These are phyloP conservation scores for Hymenoscyphus occultus DNA, from an alignment of 2,329 filamentous ascomycete species.

Conservation along the genomic window DNA sequence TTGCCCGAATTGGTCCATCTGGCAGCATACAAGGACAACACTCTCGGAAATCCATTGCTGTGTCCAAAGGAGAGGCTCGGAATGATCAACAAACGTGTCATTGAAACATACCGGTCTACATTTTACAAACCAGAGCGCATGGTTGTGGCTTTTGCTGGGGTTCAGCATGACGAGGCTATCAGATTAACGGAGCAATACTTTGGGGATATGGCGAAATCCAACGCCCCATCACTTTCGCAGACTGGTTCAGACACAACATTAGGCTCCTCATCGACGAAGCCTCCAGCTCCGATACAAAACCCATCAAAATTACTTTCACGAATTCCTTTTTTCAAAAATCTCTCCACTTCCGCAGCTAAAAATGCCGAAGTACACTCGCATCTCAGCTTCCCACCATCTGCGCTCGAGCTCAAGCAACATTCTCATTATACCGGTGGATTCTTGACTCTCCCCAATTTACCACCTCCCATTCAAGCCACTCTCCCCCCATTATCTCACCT, in stretches of 20 bases:
- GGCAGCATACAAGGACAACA: constrained; percentile 94
- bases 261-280: constrained; percentile 43
- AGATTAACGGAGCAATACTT: constrained; percentile 80
- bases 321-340: constrained; percentile 85
- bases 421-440: constrained; percentile 93
- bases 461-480: constrained; percentile 72
- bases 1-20: constrained; percentile 93
- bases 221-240: constrained; percentile 49
- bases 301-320: constrained; percentile 70
- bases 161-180: constrained; percentile 78
- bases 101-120: constrained; percentile 73
- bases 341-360: constrained; percentile 70
- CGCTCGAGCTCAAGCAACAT: constrained; percentile 57
- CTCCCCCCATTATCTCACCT: constrained; percentile 85
- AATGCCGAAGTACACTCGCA: constrained; percentile 55
- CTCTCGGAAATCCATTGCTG: constrained; percentile 85
- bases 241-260: constrained; percentile 53
- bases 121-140: constrained; percentile 91
- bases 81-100: constrained; percentile 68
- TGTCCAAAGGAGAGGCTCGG: constrained; percentile 82
- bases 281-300: constrained; percentile 40
- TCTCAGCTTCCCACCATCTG: constrained; percentile 43
- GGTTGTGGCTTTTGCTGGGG: constrained; percentile 91
- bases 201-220: constrained; percentile 73
- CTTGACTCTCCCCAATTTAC: constrained; percentile 77